Base-by-base conservation (phyloP, 2,329 filamentous ascomycete genomes). In the Epichloe coenophiala region DNA sequence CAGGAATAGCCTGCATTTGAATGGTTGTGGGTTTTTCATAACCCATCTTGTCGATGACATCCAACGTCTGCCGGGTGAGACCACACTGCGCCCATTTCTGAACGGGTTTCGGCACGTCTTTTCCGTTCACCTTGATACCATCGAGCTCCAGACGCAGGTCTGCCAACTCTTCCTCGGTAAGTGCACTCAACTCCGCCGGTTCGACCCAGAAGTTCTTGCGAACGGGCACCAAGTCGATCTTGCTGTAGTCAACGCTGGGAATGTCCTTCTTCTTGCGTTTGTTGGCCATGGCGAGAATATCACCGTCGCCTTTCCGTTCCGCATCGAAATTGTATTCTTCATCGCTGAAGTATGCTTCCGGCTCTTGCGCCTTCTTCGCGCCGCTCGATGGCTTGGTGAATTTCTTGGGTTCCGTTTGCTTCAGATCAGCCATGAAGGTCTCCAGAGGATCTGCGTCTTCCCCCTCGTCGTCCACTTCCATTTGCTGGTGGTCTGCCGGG, bases 11-110 rank as follows among this genome's bases (percentile, higher is more conserved):
- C 67, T 98, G 93, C 67, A 90, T 84, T 67, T 98, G 93, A 59
- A 98, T 97, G 0, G 91, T 80, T 0, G 93, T 97, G 1, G 93
- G 90, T 62, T 83, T 86, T 51, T 94, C 86, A 64, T 89, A 98
- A 6, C 86, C 86, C 38, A 96, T 71, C 49, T 78, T 79, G 39
- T 83, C 80, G 55, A 98, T 83, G 38, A 95, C 85, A 60, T 96
- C 88, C 50, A 96, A 71, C 6, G 88, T 90, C 60, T 90, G 87
- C 33, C 88, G 80, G 15, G 89, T 88, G 47, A 96, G 76, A 45
- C 93, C 93, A 63, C 90, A 95, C 61, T 97, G 91, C 0, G 91
- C 90, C 88, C 90, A 98, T 67, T 95, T 96, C 61, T 88, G 85
- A 9, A 98, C 90, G 4, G 93, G 93, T 60, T 90, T 95, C 2